A percentile compares a stretch with the other conserved stretches of the same genome.
These are phyloP conservation scores for Parsonsia alboflavescens DNA, from an alignment of 257 asterid species.

Conservation along the genomic window DNA sequence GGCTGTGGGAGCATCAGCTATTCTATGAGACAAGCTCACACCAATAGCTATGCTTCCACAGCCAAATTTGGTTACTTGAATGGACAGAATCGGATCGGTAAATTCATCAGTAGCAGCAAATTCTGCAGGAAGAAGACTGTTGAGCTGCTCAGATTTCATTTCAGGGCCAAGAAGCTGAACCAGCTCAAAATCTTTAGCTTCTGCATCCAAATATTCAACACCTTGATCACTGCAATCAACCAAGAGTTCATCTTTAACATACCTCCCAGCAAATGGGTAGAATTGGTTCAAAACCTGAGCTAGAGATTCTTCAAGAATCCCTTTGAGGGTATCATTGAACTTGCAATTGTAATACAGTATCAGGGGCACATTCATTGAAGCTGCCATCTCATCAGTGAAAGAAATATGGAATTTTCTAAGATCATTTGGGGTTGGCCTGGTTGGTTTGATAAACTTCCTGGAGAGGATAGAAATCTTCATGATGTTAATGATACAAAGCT, in stretches of 20 bases:
- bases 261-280: conserved; percentile 9
- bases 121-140: conserved; percentile 17
- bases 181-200: not conserved
- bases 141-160: not conserved
- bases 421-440: conserved; percentile 1
- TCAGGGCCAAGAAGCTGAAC: not conserved
- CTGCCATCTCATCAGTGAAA: conserved; percentile 17
- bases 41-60: conserved; percentile 38
- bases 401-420: conserved; percentile 5
- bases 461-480: conserved; percentile 10
- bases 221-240: conserved; percentile 17
- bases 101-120: not conserved
- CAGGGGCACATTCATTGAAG: conserved; percentile 4
- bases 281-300: conserved; percentile 4
- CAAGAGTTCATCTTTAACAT: not conserved
- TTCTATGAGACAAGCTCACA: conserved; percentile 20
- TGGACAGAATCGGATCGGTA: conserved; percentile 4
- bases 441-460: conserved; percentile 9
- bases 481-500: too few species aligned
- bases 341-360: conserved; percentile 6
- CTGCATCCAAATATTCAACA: conserved; percentile 9
- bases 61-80: conserved; percentile 17
- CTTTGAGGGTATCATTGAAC: not conserved
- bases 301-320: not conserved
- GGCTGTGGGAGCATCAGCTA: conserved; percentile 17